Percentiles rank a stretch among this genome's conserved stretches.
phyloP scores from a whole-genome alignment of 768 basidiomycete genomes.

The Naematelia encephala region DNA sequence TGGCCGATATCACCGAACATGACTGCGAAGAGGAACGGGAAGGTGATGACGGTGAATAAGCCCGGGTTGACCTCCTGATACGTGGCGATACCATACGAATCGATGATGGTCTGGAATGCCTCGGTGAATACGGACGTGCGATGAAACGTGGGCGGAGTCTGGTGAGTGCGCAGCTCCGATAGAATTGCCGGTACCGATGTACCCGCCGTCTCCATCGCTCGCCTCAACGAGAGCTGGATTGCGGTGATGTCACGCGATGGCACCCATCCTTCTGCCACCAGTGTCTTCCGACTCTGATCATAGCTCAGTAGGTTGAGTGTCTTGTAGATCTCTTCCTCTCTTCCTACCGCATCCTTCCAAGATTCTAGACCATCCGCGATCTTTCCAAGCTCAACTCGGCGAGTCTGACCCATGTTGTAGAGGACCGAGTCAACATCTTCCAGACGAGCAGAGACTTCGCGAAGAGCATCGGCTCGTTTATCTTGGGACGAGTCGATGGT shows the following conservation, averaged over 20 bases:
- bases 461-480: slow-evolving; percentile 83
- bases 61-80: slow-evolving; percentile 98
- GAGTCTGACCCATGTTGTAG: slow-evolving; percentile 79
- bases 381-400: slow-evolving; percentile 74
- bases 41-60: slow-evolving; percentile 73
- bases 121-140: slow-evolving; percentile 94
- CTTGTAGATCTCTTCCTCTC: slow-evolving; percentile 95
- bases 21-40: slow-evolving; percentile 97
- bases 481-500: slow-evolving; percentile 93
- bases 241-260: slow-evolving; percentile 82
- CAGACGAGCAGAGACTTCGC: slow-evolving; percentile 79
- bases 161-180: slow-evolving; percentile 80
- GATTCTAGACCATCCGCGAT: slow-evolving; percentile 78
- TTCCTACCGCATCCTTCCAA: slow-evolving; percentile 90
- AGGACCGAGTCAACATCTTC: slow-evolving; percentile 87
- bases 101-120: slow-evolving; percentile 97
- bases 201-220: slow-evolving; percentile 91
- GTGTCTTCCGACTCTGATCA: slow-evolving; percentile 85
- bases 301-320: slow-evolving; percentile 94
- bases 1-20: slow-evolving; percentile 99
- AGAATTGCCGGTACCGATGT: slow-evolving; percentile 88
- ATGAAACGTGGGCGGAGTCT: slow-evolving; percentile 91
- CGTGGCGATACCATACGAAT: slow-evolving; percentile 87
- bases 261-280: slow-evolving; percentile 97
- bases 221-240: slow-evolving; percentile 81